Percentiles rank a stretch among this genome's conserved stretches.
Conservation (phyloP, 2,329 filamentous ascomycete genomes). For the Alternaria viburni region DNA sequence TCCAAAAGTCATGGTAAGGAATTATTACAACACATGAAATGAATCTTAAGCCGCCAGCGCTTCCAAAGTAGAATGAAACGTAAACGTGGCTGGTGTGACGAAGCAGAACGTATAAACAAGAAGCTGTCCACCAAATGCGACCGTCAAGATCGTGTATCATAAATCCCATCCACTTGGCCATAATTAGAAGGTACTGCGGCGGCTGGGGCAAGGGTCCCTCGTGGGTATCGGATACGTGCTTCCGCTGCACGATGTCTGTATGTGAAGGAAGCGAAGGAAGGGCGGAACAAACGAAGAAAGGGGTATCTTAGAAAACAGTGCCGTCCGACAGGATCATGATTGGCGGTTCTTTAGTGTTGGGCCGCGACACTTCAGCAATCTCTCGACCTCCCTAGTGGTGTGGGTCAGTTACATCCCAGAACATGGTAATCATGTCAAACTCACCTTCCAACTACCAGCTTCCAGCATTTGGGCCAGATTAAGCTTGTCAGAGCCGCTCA, state of each 20-base stretch:
- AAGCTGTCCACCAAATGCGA: constrained; percentile 28
- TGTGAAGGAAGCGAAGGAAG: constrained; percentile 32
- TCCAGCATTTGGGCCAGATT: constrained; percentile 88
- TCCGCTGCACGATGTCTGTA: constrained; percentile 20
- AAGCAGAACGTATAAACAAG: constrained; percentile 26
- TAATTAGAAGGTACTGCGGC: constrained; percentile 21
- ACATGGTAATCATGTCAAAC: constrained; percentile 28
- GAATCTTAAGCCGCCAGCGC: background rate
- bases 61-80: background rate
- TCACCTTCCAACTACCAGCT: constrained; percentile 96
- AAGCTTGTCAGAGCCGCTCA: constrained; percentile 73
- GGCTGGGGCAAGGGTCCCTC: constrained; percentile 7
- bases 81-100: constrained; percentile 8
- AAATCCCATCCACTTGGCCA: constrained; percentile 24
- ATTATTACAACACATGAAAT: constrained; percentile 10
- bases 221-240: constrained; percentile 20
- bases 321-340: constrained; percentile 97
- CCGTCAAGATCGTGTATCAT: constrained; percentile 37
- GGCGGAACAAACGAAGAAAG: constrained; percentile 33
- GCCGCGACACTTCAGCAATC: constrained; percentile 91
- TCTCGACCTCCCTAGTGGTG: constrained; percentile 79
- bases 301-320: constrained; percentile 80
- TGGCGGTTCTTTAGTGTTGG: constrained; percentile 94
- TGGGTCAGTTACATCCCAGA: constrained; percentile 8
- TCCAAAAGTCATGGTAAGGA: constrained; percentile 5